Evolutionary conservation across 805 yeast species (phyloP), one percentile per base, ranked within the genome.

Genomic region (Metschnikowia lunata): DNA sequence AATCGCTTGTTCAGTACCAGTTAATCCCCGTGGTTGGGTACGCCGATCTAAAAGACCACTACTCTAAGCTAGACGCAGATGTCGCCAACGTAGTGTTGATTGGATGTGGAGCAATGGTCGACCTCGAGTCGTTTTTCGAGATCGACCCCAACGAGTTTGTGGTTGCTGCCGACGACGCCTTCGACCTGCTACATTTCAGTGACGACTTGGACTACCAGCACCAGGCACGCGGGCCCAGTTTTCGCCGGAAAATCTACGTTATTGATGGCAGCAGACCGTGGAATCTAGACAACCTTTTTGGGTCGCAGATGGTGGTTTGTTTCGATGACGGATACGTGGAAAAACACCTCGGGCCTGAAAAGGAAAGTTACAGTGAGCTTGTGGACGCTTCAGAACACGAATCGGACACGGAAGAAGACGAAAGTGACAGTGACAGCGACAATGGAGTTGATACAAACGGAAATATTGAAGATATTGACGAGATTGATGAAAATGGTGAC

Each of bases 261-360:
- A 74, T 93, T 44, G 99, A 93, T 64, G 89, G 96, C 3, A 93
- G 86, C 52, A 71, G 98, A 51, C 99, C 99, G 4, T 93, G 99
- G 98, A 90, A 90, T 64, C 69, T 93, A 51, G 96, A 90, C 61
- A 93, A 93, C 59, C 58, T 93, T 37, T 90, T 86, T 71, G 97
- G 96, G 1, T 82, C 91, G 7, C 79, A 80, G 8, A 74, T 80
- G 50, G 79, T 93, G 5, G 74, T 74, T 7, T 90, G 98, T 62
- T 77, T 90, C 48, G 98, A 90, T 58, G 98, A 91, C 60, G 97
- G 96, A 0, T 70, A 71, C 37, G 73, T 85, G 1, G 86, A 83
- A 29, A 77, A 74, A 30, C 80, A 78, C 40, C 61, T 90, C 41
- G 49, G 48, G 11, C 62, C 67, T 6, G 89, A 85, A 56, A 76